Conservation (phyloP, 1,139 yeast genomes). For the Zygosaccharomyces sapae region DNA sequence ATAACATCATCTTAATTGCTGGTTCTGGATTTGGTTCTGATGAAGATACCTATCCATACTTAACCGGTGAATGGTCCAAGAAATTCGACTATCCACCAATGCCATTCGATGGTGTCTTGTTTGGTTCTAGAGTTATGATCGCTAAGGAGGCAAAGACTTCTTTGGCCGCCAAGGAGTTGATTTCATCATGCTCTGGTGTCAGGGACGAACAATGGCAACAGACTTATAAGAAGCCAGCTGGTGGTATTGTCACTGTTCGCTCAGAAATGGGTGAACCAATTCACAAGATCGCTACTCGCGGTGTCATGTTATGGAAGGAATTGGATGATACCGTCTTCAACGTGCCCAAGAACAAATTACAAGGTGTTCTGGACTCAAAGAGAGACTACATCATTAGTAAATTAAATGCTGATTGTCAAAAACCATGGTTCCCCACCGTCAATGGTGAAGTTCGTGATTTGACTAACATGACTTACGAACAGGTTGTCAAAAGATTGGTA, state of each 20-base stretch:
- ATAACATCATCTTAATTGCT: slow-evolving; percentile 84
- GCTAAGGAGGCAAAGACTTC: slow-evolving; percentile 96
- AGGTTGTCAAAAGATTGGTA: slow-evolving; percentile 81
- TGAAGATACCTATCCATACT: slow-evolving; percentile 93
- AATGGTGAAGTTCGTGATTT: slow-evolving; percentile 79
- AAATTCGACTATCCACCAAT: slow-evolving; percentile 87
- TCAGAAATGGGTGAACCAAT: slow-evolving; percentile 99
- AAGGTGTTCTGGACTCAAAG: slow-evolving; percentile 77
- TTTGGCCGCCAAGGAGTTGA: slow-evolving; percentile 87
- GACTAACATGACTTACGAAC: slow-evolving; percentile 93
- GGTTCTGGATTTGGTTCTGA: slow-evolving; percentile 99
- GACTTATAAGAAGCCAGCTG: slow-evolving; percentile 91
- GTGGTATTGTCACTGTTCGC: slow-evolving; percentile 92
- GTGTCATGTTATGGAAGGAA: slow-evolving; percentile 95
- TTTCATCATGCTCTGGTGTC: slow-evolving; percentile 88
- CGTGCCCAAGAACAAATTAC: slow-evolving; percentile 83
- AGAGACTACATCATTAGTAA: slow-evolving; percentile 79
- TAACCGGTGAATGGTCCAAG: slow-evolving; percentile 93
- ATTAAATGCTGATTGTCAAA: slow-evolving; percentile 91
- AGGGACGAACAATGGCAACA: slow-evolving; percentile 85
- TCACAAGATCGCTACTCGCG: slow-evolving; percentile 97
- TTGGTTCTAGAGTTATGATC: slow-evolving; percentile 96
- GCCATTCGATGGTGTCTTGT: slow-evolving; percentile 97
- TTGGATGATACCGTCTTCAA: slow-evolving; percentile 89
- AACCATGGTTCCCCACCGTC: slow-evolving; percentile 82